Evolutionary conservation across 1,284 basidiomycete species (phyloP).

Genomic region (Cryptococcus floricola): DNA sequence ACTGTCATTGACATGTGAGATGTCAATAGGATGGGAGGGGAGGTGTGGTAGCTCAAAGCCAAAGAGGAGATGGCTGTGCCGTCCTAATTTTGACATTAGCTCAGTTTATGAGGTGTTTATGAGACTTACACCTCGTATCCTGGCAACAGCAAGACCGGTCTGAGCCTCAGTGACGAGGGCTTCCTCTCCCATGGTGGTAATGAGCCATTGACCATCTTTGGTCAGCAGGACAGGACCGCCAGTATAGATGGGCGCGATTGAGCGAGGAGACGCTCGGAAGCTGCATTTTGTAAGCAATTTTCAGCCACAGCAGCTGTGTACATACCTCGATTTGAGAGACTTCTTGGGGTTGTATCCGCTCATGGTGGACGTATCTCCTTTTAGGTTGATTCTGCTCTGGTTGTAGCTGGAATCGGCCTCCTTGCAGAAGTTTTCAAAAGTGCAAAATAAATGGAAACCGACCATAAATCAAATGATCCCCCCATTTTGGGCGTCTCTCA

Average conservation of each 20-base stretch:
- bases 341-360: constrained; percentile 31
- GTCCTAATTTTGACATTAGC: constrained; percentile 45
- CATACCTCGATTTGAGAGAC: constrained; percentile 43
- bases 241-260: constrained; percentile 69
- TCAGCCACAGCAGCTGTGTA: background rate
- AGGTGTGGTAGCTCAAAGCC: constrained; percentile 44
- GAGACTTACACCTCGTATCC: constrained; percentile 69
- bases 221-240: constrained; percentile 79
- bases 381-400: no score
- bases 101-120: background rate
- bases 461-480: no score
- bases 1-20: constrained; percentile 53
- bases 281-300: constrained; percentile 15
- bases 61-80: constrained; percentile 55
- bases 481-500: no score
- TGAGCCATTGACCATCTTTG: constrained; percentile 70
- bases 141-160: constrained; percentile 69
- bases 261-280: constrained; percentile 47
- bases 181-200: constrained; percentile 83
- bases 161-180: constrained; percentile 75
- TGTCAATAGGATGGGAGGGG: constrained; percentile 52
- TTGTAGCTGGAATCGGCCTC: no score
- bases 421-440: no score
- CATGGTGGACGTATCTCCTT: constrained; percentile 14
- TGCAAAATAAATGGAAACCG: no score